Conservation (phyloP, 129 eudicot species). For the Rutidosis leptorrhynchoides region DNA sequence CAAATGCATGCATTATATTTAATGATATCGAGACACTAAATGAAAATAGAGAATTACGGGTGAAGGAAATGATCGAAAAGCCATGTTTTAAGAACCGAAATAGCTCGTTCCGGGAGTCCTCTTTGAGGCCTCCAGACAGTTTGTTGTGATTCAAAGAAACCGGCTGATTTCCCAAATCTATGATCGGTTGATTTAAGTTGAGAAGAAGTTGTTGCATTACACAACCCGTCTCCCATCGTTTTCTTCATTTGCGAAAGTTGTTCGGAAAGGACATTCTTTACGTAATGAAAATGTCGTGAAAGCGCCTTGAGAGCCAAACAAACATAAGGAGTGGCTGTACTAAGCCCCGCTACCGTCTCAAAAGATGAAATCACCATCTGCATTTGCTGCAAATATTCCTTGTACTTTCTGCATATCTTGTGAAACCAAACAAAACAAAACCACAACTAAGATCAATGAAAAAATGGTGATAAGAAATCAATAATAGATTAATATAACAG, state of each 20-base stretch:
- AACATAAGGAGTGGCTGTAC: slow-evolving; percentile 67
- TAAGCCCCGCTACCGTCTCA: slow-evolving; percentile 76
- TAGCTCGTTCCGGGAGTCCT: slow-evolving; percentile 93
- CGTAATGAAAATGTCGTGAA: slow-evolving; percentile 59
- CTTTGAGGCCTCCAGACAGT: slow-evolving; percentile 93
- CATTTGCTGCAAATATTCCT: slow-evolving; percentile 80
- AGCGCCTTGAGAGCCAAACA: slow-evolving; percentile 63
- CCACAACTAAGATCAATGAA: background rate
- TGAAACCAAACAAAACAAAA: background rate
- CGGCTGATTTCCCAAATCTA: slow-evolving; percentile 29
- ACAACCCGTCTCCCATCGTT: slow-evolving; percentile 46
- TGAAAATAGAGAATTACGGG: slow-evolving; percentile 44
- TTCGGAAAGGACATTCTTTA: slow-evolving; percentile 61
- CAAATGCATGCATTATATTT: background rate
- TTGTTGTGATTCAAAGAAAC: slow-evolving; percentile 47
- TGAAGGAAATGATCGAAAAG: slow-evolving; percentile 94
- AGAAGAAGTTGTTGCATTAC: slow-evolving; percentile 34
- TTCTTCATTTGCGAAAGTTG: slow-evolving; percentile 47
- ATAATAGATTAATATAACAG: too few species aligned
- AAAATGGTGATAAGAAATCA: too few species aligned
- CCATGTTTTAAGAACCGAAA: slow-evolving; percentile 79
- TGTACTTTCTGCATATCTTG: slow-evolving; percentile 81
- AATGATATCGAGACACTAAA: background rate
- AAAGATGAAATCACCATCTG: slow-evolving; percentile 78
- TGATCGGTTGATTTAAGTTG: slow-evolving; percentile 40